These are phyloP conservation scores for Cetraspora pellucida DNA, from an alignment of 192 early-diverging fungal genomes.

Conservation along the genomic window DNA sequence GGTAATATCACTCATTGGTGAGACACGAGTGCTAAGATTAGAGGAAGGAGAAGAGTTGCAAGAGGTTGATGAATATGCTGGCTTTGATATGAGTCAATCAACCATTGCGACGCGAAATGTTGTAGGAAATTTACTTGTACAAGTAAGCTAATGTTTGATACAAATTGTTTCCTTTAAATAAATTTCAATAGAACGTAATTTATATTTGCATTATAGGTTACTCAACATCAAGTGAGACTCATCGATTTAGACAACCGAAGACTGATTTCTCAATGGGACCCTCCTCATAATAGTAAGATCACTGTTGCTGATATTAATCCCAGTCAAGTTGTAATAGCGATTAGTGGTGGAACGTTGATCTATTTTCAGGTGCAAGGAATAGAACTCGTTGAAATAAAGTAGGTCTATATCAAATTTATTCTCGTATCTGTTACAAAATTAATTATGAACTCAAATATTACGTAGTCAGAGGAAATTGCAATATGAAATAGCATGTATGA, in stretches of 20 bases:
- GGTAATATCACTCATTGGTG: conserved; percentile 64
- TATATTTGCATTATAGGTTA: conserved; percentile 46
- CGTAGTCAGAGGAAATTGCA: conserved; percentile 52
- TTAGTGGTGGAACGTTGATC: conserved; percentile 55
- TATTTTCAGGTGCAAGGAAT: conserved; percentile 58
- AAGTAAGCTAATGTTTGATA: conserved; percentile 45
- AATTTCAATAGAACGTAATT: not conserved
- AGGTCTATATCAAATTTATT: conserved; percentile 20
- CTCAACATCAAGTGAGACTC: conserved; percentile 51
- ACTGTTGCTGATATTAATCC: conserved; percentile 59
- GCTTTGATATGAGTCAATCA: conserved; percentile 39
- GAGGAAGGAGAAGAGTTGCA: conserved; percentile 51
- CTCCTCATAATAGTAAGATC: conserved; percentile 43
- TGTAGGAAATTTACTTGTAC: conserved; percentile 54
- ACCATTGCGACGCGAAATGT: conserved; percentile 56
- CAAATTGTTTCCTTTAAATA: not conserved
- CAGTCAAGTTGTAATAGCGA: conserved; percentile 59
- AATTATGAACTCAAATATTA: not conserved
- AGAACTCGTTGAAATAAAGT: conserved; percentile 49
- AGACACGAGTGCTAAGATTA: conserved; percentile 61
- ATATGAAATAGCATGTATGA: conserved; percentile 76
- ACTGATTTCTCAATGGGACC: conserved; percentile 54
- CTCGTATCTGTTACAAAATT: not conserved
- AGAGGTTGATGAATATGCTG: conserved; percentile 50
- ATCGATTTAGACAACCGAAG: conserved; percentile 45